These are phyloP conservation scores for Coniochaeta sp. DNA, from an alignment of 2,329 filamentous ascomycete species.

Conservation along the genomic window DNA sequence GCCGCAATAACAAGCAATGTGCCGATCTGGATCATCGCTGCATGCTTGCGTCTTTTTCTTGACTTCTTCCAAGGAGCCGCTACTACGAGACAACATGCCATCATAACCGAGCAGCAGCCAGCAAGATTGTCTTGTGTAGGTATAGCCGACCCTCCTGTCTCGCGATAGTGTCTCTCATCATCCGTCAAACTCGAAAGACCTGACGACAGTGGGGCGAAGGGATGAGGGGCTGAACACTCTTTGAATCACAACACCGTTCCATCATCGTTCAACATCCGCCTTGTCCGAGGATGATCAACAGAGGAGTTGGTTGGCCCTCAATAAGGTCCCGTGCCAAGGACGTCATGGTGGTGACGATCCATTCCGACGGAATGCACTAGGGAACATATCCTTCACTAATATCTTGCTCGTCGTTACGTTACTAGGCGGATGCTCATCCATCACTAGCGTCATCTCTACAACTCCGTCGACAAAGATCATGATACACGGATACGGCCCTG, in stretches of 20 bases:
- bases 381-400: background rate
- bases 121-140: background rate
- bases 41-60: background rate
- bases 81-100: background rate
- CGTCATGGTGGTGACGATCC: constrained; percentile 2
- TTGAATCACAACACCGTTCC: background rate
- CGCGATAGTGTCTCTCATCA: no score
- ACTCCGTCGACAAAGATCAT: background rate
- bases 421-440: background rate
- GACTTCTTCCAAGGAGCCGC: background rate
- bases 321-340: constrained; percentile 1
- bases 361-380: background rate
- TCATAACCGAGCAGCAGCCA: background rate
- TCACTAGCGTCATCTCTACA: background rate
- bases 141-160: background rate
- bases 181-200: no score
- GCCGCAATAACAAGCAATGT: background rate
- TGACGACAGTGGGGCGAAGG: background rate
- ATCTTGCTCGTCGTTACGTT: background rate
- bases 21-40: background rate
- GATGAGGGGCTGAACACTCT: background rate
- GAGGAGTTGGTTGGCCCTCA: background rate
- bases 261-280: background rate
- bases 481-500: no score
- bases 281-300: background rate